Evolutionary conservation across 1,284 basidiomycete species (phyloP), one percentile per base, ranked within the genome.

Genomic region (Apiotrichum gracile): DNA sequence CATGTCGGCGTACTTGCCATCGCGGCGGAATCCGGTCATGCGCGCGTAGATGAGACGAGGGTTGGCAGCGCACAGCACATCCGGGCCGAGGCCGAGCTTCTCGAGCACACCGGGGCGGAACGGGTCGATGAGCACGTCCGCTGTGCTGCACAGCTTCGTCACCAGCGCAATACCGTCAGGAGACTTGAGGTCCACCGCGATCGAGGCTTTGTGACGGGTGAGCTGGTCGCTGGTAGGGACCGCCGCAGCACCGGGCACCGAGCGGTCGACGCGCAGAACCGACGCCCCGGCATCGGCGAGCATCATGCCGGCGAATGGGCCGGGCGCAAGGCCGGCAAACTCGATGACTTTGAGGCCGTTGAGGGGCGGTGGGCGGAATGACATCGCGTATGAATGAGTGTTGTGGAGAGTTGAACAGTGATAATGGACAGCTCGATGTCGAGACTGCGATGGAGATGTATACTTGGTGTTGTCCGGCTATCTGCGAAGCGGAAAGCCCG

Each of bases 71-170:
- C 25, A 17, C 19, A 35, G 37, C 24, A 41, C 33, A 2, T 35
- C 45, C 0, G 57, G 57, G 2, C 57, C 57, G 4, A 59, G 39
- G 25, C 54, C 54, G 9, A 55, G 47, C 42, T 59, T 59, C 43
- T 59, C 57, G 19, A 59, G 49, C 45, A 59, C 57, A 27, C 57
- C 57, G 17, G 57, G 57, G 22, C 57, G 54, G 51, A 37, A 59
- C 9, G 57, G 57, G 42, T 59, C 57, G 29, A 59, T 45, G 26
- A 59, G 54, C 13, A 59, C 54, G 57, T 59, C 57, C 21, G 48
- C 31, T 1, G 19, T 22, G 13, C 25, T 21, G 14, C 41, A 24
- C 19, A 59, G 42, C 46, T 50, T 53, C 19, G 22, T 38, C n/a
- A 59, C 21, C 5, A 49, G 14, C 19, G 44, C 40, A 12, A 35